These are phyloP conservation scores for Apostasia ramifera DNA, from an alignment of 106 monocot species.

Conservation along the genomic window DNA sequence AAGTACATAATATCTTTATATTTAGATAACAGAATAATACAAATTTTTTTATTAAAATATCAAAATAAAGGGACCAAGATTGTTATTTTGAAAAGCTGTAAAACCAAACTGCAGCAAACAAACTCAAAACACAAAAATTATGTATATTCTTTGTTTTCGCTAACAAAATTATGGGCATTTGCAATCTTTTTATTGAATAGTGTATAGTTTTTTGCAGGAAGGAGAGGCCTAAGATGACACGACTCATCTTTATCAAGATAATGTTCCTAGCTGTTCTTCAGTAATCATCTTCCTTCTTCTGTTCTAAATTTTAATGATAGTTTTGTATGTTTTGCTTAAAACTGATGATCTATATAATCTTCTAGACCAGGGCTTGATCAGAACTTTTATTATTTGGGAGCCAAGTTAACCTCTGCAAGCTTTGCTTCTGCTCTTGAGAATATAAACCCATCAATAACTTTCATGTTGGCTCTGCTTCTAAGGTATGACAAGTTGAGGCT, in stretches of 20 bases:
- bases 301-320: background rate
- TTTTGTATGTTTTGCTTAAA: background rate
- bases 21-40: background rate
- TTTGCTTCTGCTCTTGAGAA: slow-evolving; percentile 57
- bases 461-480: slow-evolving; percentile 51
- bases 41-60: background rate
- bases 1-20: background rate
- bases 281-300: slow-evolving; percentile 20
- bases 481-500: slow-evolving; percentile 20
- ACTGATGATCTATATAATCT: background rate
- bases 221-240: slow-evolving; percentile 58
- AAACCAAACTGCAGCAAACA: too few relatives aligned
- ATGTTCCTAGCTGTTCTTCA: slow-evolving; percentile 48
- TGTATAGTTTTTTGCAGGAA: slow-evolving; percentile 25
- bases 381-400: slow-evolving; percentile 74
- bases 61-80: too few relatives aligned
- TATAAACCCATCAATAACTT: slow-evolving; percentile 78
- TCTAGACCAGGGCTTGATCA: slow-evolving; percentile 77
- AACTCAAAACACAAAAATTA: too few relatives aligned
- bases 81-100: too few relatives aligned
- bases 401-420: slow-evolving; percentile 64
- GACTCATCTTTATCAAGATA: slow-evolving; percentile 50
- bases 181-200: too few relatives aligned
- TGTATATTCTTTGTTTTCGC: too few relatives aligned
- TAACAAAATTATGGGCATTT: too few relatives aligned